Conservation (phyloP, 352 stramenopile species). For the Phytophthora megakarya region DNA sequence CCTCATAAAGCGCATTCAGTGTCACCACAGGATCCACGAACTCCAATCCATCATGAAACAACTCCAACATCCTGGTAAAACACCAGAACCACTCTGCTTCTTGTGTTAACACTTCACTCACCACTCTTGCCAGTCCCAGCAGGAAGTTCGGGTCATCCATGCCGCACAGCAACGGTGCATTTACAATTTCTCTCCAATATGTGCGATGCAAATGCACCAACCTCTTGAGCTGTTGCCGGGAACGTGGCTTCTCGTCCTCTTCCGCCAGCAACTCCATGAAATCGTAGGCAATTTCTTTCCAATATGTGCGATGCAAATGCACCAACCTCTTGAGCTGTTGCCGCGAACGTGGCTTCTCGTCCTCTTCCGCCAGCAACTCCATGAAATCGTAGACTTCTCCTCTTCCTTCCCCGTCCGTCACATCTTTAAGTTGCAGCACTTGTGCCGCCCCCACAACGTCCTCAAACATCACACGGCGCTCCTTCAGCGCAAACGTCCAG, state of each 20-base stretch:
- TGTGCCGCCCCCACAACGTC: slow-evolving; percentile 59
- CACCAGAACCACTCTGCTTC: slow-evolving; percentile 77
- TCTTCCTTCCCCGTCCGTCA: slow-evolving; percentile 10
- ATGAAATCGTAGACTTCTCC: slow-evolving; percentile 33
- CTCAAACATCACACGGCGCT: slow-evolving; percentile 67
- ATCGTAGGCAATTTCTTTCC: slow-evolving; percentile 42
- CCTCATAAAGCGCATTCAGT: slow-evolving; percentile 42
- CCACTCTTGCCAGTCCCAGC: slow-evolving; percentile 36
- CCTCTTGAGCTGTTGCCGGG: slow-evolving; percentile 22
- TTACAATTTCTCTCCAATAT: slow-evolving; percentile 50
- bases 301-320: slow-evolving; percentile 53
- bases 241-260: slow-evolving; percentile 1
- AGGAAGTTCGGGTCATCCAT: slow-evolving; percentile 53
- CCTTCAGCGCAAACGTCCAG: slow-evolving; percentile 63
- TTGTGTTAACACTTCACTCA: slow-evolving; percentile 46
- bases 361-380: slow-evolving; percentile 19
- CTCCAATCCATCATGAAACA: slow-evolving; percentile 57
- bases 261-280: slow-evolving; percentile 31
- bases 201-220: slow-evolving; percentile 51
- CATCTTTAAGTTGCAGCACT: slow-evolving; percentile 48
- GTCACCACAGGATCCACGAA: slow-evolving; percentile 51
- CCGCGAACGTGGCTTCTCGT: slow-evolving; percentile 8
- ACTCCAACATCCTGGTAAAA: slow-evolving; percentile 57
- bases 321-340: slow-evolving; percentile 35
- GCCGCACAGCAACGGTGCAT: slow-evolving; percentile 30